These are phyloP conservation scores for Pseudonectria foliicola DNA, from an alignment of 2,329 filamentous ascomycete genomes.

Conservation along the genomic window DNA sequence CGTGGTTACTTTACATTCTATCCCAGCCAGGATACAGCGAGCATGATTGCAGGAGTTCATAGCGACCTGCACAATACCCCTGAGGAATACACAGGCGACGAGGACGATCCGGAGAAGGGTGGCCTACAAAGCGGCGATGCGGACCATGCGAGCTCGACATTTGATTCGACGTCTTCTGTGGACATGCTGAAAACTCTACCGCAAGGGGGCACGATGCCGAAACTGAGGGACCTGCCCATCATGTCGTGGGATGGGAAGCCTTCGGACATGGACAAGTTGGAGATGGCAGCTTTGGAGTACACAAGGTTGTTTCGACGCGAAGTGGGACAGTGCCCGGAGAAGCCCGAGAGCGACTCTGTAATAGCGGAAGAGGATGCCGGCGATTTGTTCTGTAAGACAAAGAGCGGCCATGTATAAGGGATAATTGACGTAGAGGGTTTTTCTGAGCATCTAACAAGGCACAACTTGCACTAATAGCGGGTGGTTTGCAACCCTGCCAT, in stretches of 20 bases:
- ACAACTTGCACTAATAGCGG: conserved; percentile 2
- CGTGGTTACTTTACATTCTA: conserved; percentile 77
- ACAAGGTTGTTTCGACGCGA: conserved; percentile 50
- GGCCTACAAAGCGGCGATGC: conserved; percentile 24
- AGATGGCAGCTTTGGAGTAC: conserved; percentile 43
- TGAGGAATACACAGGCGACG: conserved; percentile 52
- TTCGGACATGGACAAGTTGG: conserved; percentile 33
- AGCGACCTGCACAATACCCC: conserved; percentile 65
- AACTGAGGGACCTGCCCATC: conserved; percentile 46
- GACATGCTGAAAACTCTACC: conserved; percentile 44
- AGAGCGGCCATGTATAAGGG: conserved; percentile 23
- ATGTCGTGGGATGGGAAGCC: conserved; percentile 57
- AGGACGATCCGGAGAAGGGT: conserved; percentile 16
- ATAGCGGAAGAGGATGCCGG: conserved; percentile 25
- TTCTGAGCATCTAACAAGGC: conserved; percentile 3
- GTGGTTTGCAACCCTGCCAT: no score
- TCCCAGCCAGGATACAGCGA: conserved; percentile 52
- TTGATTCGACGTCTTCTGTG: conserved; percentile 36
- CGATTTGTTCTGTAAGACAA: conserved; percentile 58
- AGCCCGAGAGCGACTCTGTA: conserved; percentile 8
- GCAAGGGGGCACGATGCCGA: conserved; percentile 34
- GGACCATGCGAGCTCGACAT: conserved; percentile 18
- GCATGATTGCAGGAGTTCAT: conserved; percentile 64
- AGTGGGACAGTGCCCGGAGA: conserved; percentile 58
- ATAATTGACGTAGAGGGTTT: conserved; percentile 1